Evolutionary conservation across 352 stramenopile species (phyloP), one percentile per base, ranked within the genome.

Genomic region (Elongisporangium prolatum): DNA sequence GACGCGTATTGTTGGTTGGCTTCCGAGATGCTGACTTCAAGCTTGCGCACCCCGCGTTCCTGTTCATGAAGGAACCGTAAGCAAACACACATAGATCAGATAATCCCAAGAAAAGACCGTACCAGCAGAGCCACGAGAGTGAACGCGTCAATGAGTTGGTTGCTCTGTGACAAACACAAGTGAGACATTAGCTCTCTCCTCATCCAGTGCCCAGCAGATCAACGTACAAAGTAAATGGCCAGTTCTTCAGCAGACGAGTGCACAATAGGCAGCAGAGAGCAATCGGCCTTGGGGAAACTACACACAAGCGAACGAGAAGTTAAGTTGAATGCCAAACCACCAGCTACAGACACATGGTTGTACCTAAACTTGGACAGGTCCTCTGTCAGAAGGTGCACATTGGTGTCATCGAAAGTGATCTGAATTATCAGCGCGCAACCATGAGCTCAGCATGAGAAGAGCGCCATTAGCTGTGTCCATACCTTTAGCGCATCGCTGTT

Each of bases 191-290:
- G n/a, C n/a, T n/a, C n/a, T n/a, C n/a, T n/a, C n/a, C n/a, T n/a
- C n/a, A n/a, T n/a, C n/a, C n/a, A n/a, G n/a, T n/a, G n/a, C n/a
- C n/a, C n/a, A n/a, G n/a, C n/a, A n/a, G n/a, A n/a, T n/a, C n/a
- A n/a, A n/a, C 82, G 58, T 82, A 96, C 86, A 50, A 98, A 82
- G 74, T 98, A 98, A 63, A 97, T 93, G 48, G 94, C 89, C 48
- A 99, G 79, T 67, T 99, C 96, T 76, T 99, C 97, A 0, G 93
- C 91, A 8, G 96, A 98, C 21, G 96, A 98, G 80, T 99, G 97
- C 22, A 98, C 80, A 48, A 99, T 97, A 13, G 97, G 97, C 22
- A 99, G 71, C 60, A 98, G 70, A 48, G 91, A 93, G 77, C 96
- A 99, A 65, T 99, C 97, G 21, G 76, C 66, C 63, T 89, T 89